Evolutionary conservation across 2,329 filamentous ascomycete species (phyloP), one percentile per base, ranked within the genome.

Genomic region (Lasiodiplodia gonubiensis): DNA sequence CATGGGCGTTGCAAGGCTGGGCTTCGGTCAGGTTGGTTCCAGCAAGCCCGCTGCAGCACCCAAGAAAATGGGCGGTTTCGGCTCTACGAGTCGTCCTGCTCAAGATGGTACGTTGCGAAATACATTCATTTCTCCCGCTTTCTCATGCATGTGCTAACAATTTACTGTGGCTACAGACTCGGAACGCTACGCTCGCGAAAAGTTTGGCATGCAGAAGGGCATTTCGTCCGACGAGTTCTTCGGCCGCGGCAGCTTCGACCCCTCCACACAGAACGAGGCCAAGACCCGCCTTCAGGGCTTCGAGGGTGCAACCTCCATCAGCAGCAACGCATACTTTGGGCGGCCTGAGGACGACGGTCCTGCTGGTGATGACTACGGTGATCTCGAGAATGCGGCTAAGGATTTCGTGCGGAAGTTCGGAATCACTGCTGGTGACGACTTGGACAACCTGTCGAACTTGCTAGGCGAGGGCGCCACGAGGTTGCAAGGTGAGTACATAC

Each of bases 171-270:
- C 23, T 18, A 8, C 42, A 64, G 66, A 68, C 37, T 89, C 90
- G 66, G 89, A 97, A 74, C 89, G 88, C 75, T 96, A 92, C 76
- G 93, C 94, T 6, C 91, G 92, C 74, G 84, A 87, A 75, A 97
- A 97, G 80, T 99, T 99, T 75, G 94, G 94, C 69, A 81, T 81
- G 52, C 95, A 99, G 79, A 98, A 98, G 84, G 92, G 92, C 73
- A 99, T 99, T 72, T 97, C 93, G 0, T 97, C 94, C 0, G 95
- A 99, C 78, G 95, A 99, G 78, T 99, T 97, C 85, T 99, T 99
- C 77, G 93, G 94, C 74, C 94, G 95, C 78, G 92, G 93, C 64
- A 83, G 87, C 66, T 98, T 90, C 80, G 94, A 99, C 77, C 89
- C 94, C 46, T 85, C 85, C 66, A 88, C 90, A 10, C 91, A 95